These are phyloP conservation scores for Brassica rapa DNA, from an alignment of 345 rosid species.

Conservation along the genomic window DNA sequence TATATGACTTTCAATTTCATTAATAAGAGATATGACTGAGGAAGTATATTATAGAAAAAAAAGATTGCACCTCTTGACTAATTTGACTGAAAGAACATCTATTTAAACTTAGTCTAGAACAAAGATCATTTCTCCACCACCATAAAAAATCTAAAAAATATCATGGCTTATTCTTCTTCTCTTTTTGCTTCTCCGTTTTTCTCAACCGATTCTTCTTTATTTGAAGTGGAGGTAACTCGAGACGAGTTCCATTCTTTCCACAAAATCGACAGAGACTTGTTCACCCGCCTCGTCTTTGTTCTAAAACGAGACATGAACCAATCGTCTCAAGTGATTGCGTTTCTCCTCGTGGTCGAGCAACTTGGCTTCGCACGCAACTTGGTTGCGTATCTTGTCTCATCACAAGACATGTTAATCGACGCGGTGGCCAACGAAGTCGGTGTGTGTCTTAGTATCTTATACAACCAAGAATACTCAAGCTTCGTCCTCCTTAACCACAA, in stretches of 20 bases:
- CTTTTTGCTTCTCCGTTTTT: background rate
- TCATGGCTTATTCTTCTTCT: constrained; percentile 3
- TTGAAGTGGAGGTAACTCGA: constrained; percentile 1
- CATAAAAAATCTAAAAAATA: background rate
- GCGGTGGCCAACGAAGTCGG: constrained; percentile 53
- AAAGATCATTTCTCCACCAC: background rate
- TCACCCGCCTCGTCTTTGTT: constrained; percentile 42
- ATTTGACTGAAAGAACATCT: background rate
- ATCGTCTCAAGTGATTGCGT: constrained; percentile 50
- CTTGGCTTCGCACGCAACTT: constrained; percentile 12
- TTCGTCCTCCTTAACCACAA: background rate
- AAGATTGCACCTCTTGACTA: constrained; percentile 10
- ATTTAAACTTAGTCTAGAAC: background rate
- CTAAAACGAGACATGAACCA: constrained; percentile 49
- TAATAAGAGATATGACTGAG: constrained; percentile 15
- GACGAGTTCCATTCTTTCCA: constrained; percentile 54
- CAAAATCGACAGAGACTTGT: constrained; percentile 52
- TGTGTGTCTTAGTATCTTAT: constrained; percentile 42
- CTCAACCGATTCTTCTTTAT: background rate
- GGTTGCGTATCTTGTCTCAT: constrained; percentile 20
- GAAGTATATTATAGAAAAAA: background rate
- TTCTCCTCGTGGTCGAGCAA: constrained; percentile 59
- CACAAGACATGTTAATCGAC: constrained; percentile 40
- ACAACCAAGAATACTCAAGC: constrained; percentile 7
- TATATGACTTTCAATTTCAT: background rate